phyloP scores from a whole-genome alignment of 208 protist genomes.

The Herpetomonas samuelpessoai region DNA sequence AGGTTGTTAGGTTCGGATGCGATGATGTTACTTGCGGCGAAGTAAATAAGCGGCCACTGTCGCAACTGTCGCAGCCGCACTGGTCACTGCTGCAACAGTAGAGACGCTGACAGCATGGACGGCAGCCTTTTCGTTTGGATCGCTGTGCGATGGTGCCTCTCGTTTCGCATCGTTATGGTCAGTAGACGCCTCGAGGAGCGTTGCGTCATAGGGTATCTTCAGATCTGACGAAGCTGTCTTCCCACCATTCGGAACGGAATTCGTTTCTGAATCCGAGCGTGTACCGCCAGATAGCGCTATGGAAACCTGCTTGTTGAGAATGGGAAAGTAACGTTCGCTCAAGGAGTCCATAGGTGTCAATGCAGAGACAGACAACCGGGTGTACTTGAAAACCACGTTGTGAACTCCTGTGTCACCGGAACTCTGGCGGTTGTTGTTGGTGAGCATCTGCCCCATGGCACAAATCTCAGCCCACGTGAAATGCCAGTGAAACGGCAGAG shows the following conservation, averaged over 20 bases:
- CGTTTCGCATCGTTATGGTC: no score
- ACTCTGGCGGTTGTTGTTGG: no score
- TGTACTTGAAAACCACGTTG: conserved; percentile 27
- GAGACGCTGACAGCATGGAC: background rate
- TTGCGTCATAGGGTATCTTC: no score
- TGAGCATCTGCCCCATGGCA: conserved; percentile 31
- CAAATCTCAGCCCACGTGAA: conserved; percentile 44
- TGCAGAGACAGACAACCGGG: conserved; percentile 13
- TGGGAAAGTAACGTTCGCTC: conserved; percentile 27
- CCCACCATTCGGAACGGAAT: no score
- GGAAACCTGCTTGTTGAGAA: conserved; percentile 16
- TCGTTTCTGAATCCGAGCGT: no score
- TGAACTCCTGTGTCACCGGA: no score
- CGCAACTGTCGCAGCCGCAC: background rate
- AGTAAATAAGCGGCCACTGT: no score
- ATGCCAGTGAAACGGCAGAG: conserved; percentile 37
- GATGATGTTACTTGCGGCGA: no score
- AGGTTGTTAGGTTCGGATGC: no score
- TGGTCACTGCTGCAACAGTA: background rate
- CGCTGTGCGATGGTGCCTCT: background rate
- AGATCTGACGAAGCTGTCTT: no score
- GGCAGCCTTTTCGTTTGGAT: background rate
- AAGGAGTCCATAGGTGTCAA: conserved; percentile 29
- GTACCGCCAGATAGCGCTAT: background rate
- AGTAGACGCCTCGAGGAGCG: no score